Percentiles rank a stretch among this genome's conserved stretches.
These are phyloP conservation scores for Pleoardoris graminearum DNA, from an alignment of 2,329 filamentous ascomycete genomes.

Conservation along the genomic window DNA sequence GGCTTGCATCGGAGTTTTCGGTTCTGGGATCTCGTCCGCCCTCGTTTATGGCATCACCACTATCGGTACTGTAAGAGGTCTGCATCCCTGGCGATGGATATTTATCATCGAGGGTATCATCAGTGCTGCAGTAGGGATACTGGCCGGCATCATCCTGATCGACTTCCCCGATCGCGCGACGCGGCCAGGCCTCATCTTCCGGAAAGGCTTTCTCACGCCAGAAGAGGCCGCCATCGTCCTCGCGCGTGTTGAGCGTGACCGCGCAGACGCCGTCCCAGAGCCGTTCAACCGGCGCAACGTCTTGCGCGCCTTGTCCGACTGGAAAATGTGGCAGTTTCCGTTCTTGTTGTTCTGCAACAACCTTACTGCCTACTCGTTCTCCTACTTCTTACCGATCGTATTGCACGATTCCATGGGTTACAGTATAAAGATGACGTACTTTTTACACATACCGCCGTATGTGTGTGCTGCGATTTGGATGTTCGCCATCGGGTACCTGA, in stretches of 20 bases:
- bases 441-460: constrained; percentile 33
- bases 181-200: constrained; percentile 15
- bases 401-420: constrained; percentile 36
- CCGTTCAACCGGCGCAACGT: constrained; percentile 30
- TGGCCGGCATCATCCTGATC: constrained; percentile 12
- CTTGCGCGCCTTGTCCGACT: constrained; percentile 17
- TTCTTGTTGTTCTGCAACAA: constrained; percentile 22
- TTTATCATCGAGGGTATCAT: constrained; percentile 13
- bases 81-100: constrained; percentile 10
- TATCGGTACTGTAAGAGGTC: constrained; percentile 2
- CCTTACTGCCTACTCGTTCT: constrained; percentile 35
- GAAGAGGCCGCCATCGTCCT: constrained; percentile 34
- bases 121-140: constrained; percentile 13
- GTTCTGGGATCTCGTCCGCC: constrained; percentile 58
- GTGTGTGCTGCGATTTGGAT: constrained; percentile 28
- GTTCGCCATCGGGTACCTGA: constrained; percentile 13
- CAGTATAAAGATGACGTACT: constrained; percentile 29
- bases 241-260: constrained; percentile 32
- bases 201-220: constrained; percentile 29
- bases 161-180: constrained; percentile 15
- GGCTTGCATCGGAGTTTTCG: constrained; percentile 55
- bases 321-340: constrained; percentile 22
- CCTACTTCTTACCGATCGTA: constrained; percentile 37
- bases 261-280: constrained; percentile 33
- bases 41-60: constrained; percentile 49